phyloP scores from a whole-genome alignment of 192 early-diverging fungal species.

The Pilaira anomala region DNA sequence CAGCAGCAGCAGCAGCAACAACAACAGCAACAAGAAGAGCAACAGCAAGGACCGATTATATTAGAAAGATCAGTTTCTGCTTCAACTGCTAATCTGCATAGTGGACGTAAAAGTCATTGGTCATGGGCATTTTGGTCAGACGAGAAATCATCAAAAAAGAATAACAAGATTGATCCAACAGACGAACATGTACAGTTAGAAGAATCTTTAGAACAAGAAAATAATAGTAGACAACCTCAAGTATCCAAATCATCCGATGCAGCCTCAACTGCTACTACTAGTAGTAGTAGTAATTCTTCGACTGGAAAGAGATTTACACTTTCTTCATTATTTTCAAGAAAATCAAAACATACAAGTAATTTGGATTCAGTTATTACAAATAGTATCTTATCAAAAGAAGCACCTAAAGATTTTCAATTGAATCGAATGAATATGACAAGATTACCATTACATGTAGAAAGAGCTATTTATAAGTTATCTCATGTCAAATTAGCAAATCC shows the following conservation, averaged over 20 bases:
- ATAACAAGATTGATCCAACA: neutral
- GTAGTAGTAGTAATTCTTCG: neutral
- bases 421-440: conserved; percentile 37
- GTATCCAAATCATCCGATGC: conserved; percentile 8
- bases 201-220: too few relatives aligned
- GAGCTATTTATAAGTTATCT: conserved; percentile 70
- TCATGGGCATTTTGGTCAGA: conserved; percentile 21
- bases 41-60: neutral
- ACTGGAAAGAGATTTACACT: neutral
- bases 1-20: neutral
- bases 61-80: neutral
- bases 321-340: conserved; percentile 18
- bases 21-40: neutral
- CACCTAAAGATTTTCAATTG: conserved; percentile 26
- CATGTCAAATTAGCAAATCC: conserved; percentile 75
- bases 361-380: conserved; percentile 25
- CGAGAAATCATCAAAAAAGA: conserved; percentile 10
- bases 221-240: neutral
- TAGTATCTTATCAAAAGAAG: conserved; percentile 4
- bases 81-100: neutral
- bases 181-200: too few relatives aligned
- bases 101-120: neutral
- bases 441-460: conserved; percentile 72
- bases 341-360: conserved; percentile 41
- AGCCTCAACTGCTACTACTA: neutral